phyloP scores from a whole-genome alignment of 345 rosid species.

The Sonneratia alba region DNA sequence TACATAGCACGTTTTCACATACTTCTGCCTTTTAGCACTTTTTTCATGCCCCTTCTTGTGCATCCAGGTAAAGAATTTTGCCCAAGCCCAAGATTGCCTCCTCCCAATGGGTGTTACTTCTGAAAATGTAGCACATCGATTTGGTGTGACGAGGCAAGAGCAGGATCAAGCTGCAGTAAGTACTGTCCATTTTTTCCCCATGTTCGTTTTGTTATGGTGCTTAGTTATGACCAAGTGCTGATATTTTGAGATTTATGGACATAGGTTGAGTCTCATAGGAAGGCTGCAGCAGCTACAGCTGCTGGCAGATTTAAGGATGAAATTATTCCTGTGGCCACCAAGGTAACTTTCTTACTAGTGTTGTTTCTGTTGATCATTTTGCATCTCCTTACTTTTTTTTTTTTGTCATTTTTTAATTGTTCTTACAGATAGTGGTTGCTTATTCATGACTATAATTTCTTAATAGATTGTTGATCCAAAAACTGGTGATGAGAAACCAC shows the following conservation, averaged over 20 bases:
- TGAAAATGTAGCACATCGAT: constrained; percentile 84
- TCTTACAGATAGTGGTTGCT: not conserved
- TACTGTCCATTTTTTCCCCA: constrained; percentile 7
- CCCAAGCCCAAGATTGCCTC: constrained; percentile 79
- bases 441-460: constrained; percentile 8
- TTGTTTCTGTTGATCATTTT: not conserved
- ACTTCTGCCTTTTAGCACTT: not conserved
- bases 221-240: not conserved
- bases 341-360: constrained; percentile 30
- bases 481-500: constrained; percentile 65
- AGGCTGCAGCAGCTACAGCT: constrained; percentile 88
- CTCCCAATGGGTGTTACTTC: constrained; percentile 98
- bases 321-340: constrained; percentile 75
- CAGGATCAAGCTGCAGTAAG: constrained; percentile 97
- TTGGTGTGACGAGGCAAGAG: constrained; percentile 79
- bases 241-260: constrained; percentile 5
- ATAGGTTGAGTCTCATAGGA: constrained; percentile 88
- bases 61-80: constrained; percentile 50
- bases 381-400: not conserved
- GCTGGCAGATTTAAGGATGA: constrained; percentile 86
- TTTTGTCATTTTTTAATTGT: not conserved
- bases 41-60: not conserved
- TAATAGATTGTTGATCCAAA: constrained; percentile 79
- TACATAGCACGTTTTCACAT: not conserved
- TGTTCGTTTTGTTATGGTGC: not conserved